Evolutionary conservation across 2,329 filamentous ascomycete genomes (phyloP), one percentile per base, ranked within the genome.

Genomic region (Macrophomina pseudophaseolina): DNA sequence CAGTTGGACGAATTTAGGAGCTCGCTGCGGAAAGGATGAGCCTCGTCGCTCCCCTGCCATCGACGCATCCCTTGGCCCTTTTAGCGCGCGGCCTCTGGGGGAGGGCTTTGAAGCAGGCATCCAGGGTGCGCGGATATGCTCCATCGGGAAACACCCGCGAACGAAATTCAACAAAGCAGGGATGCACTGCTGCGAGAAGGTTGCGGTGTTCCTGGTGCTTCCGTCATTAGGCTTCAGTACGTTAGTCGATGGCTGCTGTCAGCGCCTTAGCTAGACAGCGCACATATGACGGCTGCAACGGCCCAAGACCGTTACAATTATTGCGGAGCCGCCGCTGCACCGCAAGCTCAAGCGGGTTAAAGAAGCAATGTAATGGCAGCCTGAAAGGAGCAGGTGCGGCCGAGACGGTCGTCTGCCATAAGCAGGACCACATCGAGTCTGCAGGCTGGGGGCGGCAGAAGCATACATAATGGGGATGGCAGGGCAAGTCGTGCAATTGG

Each of bases 11-110:
- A 16, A 30, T 23, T 32, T 38, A 23, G 23, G 23, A 16, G 58
- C n/a, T 16, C 16, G 58, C 38, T 18, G 23, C n/a, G 40, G 33
- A 14, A 78, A 75, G 72, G 73, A 79, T 78, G 76, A 74, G 68
- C 68, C 53, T 71, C 74, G n/a, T 72, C 73, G 59, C 75, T 72
- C 69, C 70, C 72, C 67, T 16, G 28, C 23, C 54, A 1, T 44
- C 42, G 42, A 44, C 42, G 42, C 56, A 46, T 71, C 68, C 68
- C 71, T 38, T 30, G 44, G n/a, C 58, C 6, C 49, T 49, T 46
- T 62, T 46, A 62, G 58, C 42, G 44, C 42, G 56, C 56, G 42
- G 40, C 16, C 56, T 16, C 28, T 28, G 56, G 30, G 42, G 28
- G 32, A 28, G 33, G 35, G 28, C 18, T 30, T 56, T 42, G 28